Evolutionary conservation across 768 basidiomycete species (phyloP).

Genomic region (Royoungia palumana): DNA sequence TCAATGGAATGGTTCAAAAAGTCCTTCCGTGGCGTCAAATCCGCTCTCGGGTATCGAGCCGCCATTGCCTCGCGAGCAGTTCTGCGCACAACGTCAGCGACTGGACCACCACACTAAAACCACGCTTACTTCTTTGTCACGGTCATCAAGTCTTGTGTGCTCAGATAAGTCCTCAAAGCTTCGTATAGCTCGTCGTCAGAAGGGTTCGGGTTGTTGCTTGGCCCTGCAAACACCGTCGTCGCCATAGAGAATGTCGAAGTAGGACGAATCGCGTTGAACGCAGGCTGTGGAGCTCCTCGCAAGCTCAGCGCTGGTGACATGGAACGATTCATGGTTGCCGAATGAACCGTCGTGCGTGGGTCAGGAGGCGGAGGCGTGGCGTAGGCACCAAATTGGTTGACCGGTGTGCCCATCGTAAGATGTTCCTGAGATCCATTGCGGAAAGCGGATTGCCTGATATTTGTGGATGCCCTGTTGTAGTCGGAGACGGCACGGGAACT

Average conservation of each 20-base stretch:
- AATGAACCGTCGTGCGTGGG: constrained; percentile 46
- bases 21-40: constrained; percentile 51
- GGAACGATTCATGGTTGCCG: constrained; percentile 38
- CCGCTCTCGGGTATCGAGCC: constrained; percentile 63
- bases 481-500: constrained; percentile 33
- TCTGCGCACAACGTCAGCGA: constrained; percentile 29
- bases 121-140: constrained; percentile 60
- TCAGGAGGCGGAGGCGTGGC: constrained; percentile 37
- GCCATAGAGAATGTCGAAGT: constrained; percentile 62
- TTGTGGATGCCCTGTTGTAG: constrained; percentile 27
- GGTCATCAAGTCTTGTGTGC: constrained; percentile 68
- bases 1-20: constrained; percentile 71
- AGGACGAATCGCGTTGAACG: constrained; percentile 37
- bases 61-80: constrained; percentile 63
- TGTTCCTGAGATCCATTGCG: constrained; percentile 39
- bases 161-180: constrained; percentile 53
- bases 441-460: constrained; percentile 25
- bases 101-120: not conserved
- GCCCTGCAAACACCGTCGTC: constrained; percentile 49
- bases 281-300: constrained; percentile 30
- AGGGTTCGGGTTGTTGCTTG: constrained; percentile 54
- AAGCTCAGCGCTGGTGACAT: constrained; percentile 32
- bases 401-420: constrained; percentile 31
- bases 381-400: constrained; percentile 33
- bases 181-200: constrained; percentile 58